phyloP scores from a whole-genome alignment of 768 basidiomycete genomes.

The Terana coerulea region DNA sequence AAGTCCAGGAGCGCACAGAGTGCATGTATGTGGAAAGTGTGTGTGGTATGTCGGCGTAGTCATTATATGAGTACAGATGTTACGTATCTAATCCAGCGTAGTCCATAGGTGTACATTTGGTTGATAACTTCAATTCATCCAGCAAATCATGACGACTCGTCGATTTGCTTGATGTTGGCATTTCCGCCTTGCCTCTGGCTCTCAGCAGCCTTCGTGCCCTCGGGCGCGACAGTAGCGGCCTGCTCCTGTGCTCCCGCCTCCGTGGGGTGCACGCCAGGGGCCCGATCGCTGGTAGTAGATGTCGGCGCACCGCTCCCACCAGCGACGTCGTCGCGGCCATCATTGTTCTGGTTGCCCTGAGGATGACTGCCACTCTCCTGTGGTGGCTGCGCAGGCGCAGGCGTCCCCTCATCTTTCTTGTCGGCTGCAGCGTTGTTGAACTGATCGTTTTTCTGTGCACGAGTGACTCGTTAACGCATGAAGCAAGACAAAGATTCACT shows the following conservation, averaged over 20 bases:
- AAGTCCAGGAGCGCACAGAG: too few relatives aligned
- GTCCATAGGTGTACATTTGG: neutral
- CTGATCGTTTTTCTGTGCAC: conserved; percentile 1
- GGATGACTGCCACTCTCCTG: neutral
- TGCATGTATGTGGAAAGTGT: too few relatives aligned
- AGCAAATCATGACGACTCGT: conserved; percentile 4
- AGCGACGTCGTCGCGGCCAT: neutral
- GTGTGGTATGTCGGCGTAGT: too few relatives aligned
- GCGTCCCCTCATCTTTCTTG: conserved; percentile 9
- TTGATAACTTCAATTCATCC: neutral
- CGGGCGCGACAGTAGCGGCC: conserved; percentile 24
- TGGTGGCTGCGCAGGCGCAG: neutral
- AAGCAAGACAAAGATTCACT: neutral
- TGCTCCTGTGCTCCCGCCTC: conserved; percentile 19
- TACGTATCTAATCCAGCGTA: too few relatives aligned
- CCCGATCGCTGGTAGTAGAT: conserved; percentile 9
- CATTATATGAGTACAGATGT: too few relatives aligned
- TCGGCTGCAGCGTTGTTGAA: conserved; percentile 2
- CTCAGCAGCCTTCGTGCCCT: conserved; percentile 21
- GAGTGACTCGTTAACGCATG: neutral
- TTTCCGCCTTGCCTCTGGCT: conserved; percentile 16
- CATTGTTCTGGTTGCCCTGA: neutral
- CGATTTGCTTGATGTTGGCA: conserved; percentile 13
- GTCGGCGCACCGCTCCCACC: conserved; percentile 5
- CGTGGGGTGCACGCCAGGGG: conserved; percentile 10